Base-by-base conservation (phyloP, 306 rosid species). In the Neltuma alba region DNA sequence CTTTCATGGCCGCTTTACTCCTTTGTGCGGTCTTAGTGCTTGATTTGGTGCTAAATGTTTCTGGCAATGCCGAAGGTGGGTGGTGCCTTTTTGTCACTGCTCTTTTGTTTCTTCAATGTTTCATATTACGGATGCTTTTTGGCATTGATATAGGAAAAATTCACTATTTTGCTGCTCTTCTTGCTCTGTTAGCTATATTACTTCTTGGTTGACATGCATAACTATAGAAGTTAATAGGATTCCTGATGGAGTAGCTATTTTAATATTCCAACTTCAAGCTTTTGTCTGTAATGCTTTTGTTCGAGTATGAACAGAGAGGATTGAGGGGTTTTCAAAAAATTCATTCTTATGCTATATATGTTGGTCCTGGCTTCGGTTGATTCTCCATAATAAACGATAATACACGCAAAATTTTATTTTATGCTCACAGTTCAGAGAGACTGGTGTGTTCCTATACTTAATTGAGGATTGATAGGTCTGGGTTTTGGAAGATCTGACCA, bases 31-130 rank as follows among this genome's bases (percentile, higher is more conserved):
- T 58, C 31, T 60, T 71, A 42, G 67, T 69, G 31, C 23, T 68
- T 40, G 60, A 12, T 77, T 67, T 76, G 61, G 80, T 42, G 72
- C 73, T 83, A 3, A 44, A 34, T n/a, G n/a, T n/a, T n/a, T n/a
- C n/a, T n/a, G n/a, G n/a, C n/a, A n/a, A n/a, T n/a, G n/a, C n/a
- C n/a, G 86, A 83, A 83, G 83, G 86, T 83, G 58, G 4, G 76
- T 77, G 28, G 13, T 75, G 20, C 63, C 58, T 3, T 70, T 75
- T 79, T 68, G 45, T 21, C n/a, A 44, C 21, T 27, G 9, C 41
- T 44, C 9, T 41, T 36, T 15, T 40, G 6, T 63, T 28, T 62
- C 40, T 75, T 71, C 0, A 5, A 13, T 64, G 47, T 65, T 30
- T 34, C 55, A 62, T 54, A 45, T n/a, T 52, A 52, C 23, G 18